Evolutionary conservation across 2,329 filamentous ascomycete genomes (phyloP), one percentile per base, ranked within the genome.

Genomic region (Fusarium tricinctum): DNA sequence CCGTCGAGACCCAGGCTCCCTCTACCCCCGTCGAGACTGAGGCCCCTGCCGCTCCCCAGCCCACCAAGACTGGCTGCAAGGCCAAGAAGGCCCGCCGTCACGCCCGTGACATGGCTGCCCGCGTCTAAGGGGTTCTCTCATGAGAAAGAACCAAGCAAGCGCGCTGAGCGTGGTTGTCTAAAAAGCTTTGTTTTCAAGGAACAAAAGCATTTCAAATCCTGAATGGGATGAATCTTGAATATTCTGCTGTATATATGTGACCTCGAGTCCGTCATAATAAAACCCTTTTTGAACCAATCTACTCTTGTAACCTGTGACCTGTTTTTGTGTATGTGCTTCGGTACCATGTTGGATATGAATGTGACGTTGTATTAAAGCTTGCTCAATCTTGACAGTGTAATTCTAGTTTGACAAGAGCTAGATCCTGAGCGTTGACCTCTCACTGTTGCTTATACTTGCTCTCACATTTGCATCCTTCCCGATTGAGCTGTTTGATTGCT

Each of bases 241-340:
- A 56, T 74, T 74, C 70, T 73, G 72, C 69, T 74, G 72, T 74
- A 74, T 56, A 74, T 73, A 74, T 71, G 49, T 68, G 68, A 72
- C 71, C 66, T 67, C 58, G 58, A 68, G 66, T 65, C 66, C 45
- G 22, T 61, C 73, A 61, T 65, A 69, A 70, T 59, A 35, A 47
- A 54, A 54, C 12, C 13, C 23, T 14, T 30, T 46, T 19, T 46
- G 44, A 46, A 46, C 2, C 26, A 32, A 17, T 19, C 6, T 19
- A n/a, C 9, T 33, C 30, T 33, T 8, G 14, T 6, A 33, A 33
- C 14, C 2, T 15, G 30, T 32, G 30, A 32, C 30, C 30, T 33
- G 10, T 26, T 26, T 6, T n/a, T n/a, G n/a, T 30, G 28, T 13
- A 5, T 13, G 9, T 30, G 28, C 28, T 30, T 30, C 9, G 9